A percentile compares a stretch with the other conserved stretches of the same genome.
Conservation (phyloP, 1,284 basidiomycete genomes). For the Cutaneotrichosporon sp. region DNA sequence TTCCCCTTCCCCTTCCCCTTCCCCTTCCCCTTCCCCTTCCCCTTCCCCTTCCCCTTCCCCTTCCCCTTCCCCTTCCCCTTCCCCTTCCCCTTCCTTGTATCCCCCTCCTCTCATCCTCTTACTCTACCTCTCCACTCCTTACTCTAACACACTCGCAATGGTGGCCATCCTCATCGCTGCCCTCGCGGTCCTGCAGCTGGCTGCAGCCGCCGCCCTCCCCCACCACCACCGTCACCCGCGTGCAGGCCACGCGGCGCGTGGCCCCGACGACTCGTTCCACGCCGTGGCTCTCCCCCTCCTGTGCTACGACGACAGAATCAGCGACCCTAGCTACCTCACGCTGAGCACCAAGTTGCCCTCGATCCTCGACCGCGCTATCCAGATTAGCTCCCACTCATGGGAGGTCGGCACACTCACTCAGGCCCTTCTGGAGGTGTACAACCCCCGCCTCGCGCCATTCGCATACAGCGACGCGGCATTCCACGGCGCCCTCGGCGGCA, state of each 20-base stretch:
- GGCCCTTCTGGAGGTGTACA: conserved; percentile 36
- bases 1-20: background rate
- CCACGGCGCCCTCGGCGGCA: background rate
- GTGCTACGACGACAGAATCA: conserved; percentile 18
- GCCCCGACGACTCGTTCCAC: background rate
- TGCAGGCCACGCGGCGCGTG: background rate
- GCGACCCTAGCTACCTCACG: conserved; percentile 17
- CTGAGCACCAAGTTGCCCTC: conserved; percentile 25
- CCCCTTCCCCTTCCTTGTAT: background rate
- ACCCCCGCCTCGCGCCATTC: conserved; percentile 32
- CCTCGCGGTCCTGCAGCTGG: conserved; percentile 17
- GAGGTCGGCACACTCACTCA: conserved; percentile 36
- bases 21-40: background rate
- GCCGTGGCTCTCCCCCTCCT: conserved; percentile 14
- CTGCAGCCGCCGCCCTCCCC: conserved; percentile 8
- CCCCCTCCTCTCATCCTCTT: background rate
- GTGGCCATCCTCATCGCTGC: background rate
- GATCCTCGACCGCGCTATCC: conserved; percentile 29
- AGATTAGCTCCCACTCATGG: conserved; percentile 35
- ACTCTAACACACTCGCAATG: background rate
- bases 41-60: background rate
- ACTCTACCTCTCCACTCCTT: background rate
- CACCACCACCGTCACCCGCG: background rate
- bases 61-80: background rate
- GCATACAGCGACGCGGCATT: conserved; percentile 21